Percentiles rank a stretch among this genome's conserved stretches.
These are phyloP conservation scores for Chimonanthus salicifolius DNA, from an alignment of 164 flowering plant species.

Conservation along the genomic window DNA sequence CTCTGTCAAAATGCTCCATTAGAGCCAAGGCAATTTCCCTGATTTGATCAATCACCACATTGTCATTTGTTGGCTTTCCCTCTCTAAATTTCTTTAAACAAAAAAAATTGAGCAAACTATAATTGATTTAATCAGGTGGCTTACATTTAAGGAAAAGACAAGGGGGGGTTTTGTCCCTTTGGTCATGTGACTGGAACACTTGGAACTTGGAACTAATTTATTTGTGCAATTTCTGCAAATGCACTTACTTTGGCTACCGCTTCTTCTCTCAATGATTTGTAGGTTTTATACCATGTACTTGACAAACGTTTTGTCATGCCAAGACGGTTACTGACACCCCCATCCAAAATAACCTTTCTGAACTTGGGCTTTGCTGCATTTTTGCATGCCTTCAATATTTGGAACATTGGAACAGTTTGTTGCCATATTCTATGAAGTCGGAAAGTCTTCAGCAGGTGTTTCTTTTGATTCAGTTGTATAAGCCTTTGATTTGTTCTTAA, in stretches of 20 bases:
- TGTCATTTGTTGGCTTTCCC: too few species aligned
- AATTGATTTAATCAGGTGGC: too few species aligned
- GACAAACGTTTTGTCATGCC: conserved; percentile 69
- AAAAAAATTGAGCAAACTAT: too few species aligned
- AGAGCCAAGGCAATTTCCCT: too few species aligned
- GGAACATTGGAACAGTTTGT: conserved; percentile 74
- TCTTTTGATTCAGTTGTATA: neutral
- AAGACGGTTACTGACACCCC: conserved; percentile 90
- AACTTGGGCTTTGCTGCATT: conserved; percentile 98
- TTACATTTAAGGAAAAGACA: neutral
- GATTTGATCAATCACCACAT: too few species aligned
- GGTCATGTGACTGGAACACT: neutral
- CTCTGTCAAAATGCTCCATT: too few species aligned
- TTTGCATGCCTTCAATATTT: conserved; percentile 86
- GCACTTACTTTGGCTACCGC: conserved; percentile 3
- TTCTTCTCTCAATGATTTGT: conserved; percentile 12
- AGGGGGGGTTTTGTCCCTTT: neutral
- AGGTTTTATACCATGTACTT: conserved; percentile 82
- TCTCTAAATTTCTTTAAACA: too few species aligned
- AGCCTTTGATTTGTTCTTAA: neutral
- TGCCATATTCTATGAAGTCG: conserved; percentile 63
- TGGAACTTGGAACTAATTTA: neutral
- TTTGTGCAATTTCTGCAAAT: neutral
- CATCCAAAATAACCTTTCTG: conserved; percentile 89
- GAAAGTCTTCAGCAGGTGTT: conserved; percentile 46